A percentile compares a stretch with the other conserved stretches of the same genome.
These are phyloP conservation scores for Corynascus novoguineensis DNA, from an alignment of 495 filamentous ascomycete species.

Conservation along the genomic window DNA sequence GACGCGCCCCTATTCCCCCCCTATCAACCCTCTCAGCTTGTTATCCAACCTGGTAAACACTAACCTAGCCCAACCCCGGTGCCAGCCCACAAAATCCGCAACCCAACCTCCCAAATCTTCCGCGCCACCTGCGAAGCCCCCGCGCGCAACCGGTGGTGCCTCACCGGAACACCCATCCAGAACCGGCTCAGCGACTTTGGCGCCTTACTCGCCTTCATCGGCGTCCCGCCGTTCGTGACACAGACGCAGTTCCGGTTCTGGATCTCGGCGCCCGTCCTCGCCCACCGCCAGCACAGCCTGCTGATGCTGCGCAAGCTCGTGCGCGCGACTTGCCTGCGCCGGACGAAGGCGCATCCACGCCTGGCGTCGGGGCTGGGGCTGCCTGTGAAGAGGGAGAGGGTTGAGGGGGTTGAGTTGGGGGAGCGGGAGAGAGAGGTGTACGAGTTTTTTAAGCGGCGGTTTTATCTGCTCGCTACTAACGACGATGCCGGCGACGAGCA, in stretches of 20 bases:
- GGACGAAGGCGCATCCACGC: no score
- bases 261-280: no score
- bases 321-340: no score
- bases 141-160: slow-evolving; percentile 39
- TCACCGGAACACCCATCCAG: slow-evolving; percentile 48
- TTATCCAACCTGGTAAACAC: not conserved
- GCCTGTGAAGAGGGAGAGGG: not conserved
- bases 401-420: not conserved
- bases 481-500: not conserved
- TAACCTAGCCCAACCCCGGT: not conserved
- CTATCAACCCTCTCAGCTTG: no score
- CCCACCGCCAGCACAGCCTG: no score
- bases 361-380: not conserved
- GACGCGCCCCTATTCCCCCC: no score
- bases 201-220: slow-evolving; percentile 44
- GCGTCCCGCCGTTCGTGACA: slow-evolving; percentile 27
- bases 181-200: slow-evolving; percentile 48
- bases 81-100: slow-evolving; percentile 19
- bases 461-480: no score
- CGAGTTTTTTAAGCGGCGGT: not conserved
- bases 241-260: no score
- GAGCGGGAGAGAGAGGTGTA: not conserved
- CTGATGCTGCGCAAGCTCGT: no score
- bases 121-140: slow-evolving; percentile 26
- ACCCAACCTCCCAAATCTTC: slow-evolving; percentile 10